Base-by-base conservation (phyloP, 495 filamentous ascomycete species). In the Penicillium soppii region DNA sequence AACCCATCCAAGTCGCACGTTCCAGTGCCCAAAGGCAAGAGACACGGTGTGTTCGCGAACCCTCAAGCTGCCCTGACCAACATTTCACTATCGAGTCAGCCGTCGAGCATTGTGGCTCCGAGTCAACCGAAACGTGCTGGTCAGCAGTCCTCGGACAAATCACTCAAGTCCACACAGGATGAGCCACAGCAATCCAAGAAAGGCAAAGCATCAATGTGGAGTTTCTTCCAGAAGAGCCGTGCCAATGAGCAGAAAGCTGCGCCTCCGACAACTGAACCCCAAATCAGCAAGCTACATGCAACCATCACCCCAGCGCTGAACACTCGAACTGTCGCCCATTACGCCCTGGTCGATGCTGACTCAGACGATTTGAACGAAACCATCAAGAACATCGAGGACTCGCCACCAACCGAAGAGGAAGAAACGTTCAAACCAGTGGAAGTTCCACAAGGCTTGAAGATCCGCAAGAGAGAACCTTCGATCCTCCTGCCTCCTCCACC, bases 281-380 rank as follows among this genome's bases (percentile, higher is more conserved):
- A 67, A 22, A 54, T 61, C 6, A 49, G 61, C 17, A 56, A 72
- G 43, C 57, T 78, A 19, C 69, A 69, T 47, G 75, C 71, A 16
- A 65, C 66, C 5, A 67, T 79, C 27, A 55, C 75, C n/a, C 62
- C 67, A 8, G 50, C 68, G 8, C 52, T 63, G 16, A 63, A 63
- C 21, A 62, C 54, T 37, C 73, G 79, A 15, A 74, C 76, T 19
- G 63, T 82, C 50, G 85, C 91, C 2, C 91, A 95, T 59, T 97
- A 97, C 67, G 88, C 90, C 1, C 74, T 94, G 54, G 77, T 94
- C 45, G 91, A 94, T 54, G 74, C 81, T 2, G 88, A 92, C 53
- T 84, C 84, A 3, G 86, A 88, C 44, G 61, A 78, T 54, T 68
- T 91, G 20, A 81, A 86, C 39, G 79, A 83, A 30, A 81, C 92